Conservation (phyloP, 2,329 filamentous ascomycete genomes). For the Hypoxylon rubiginosum region DNA sequence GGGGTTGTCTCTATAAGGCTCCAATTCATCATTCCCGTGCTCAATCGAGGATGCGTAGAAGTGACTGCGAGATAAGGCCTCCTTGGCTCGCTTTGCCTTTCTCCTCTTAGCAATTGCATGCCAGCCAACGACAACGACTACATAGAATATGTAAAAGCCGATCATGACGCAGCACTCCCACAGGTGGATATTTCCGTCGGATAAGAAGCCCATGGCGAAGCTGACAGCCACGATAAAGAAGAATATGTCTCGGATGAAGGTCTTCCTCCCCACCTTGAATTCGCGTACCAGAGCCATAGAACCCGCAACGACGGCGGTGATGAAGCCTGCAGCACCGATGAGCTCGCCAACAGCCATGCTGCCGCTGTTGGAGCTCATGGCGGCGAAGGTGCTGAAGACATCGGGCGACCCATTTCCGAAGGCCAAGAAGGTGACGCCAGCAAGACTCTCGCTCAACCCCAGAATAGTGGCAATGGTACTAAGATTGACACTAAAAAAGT, state of each 20-base stretch:
- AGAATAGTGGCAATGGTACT: slow-evolving; percentile 91
- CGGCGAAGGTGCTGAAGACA: slow-evolving; percentile 98
- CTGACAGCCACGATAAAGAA: slow-evolving; percentile 91
- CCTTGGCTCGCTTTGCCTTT: slow-evolving; percentile 71
- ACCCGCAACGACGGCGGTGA: slow-evolving; percentile 94
- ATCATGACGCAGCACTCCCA: slow-evolving; percentile 97
- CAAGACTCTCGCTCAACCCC: slow-evolving; percentile 94
- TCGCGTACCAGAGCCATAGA: slow-evolving; percentile 98
- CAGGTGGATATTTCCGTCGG: slow-evolving; percentile 83
- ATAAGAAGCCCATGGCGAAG: slow-evolving; percentile 89
- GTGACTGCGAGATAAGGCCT: slow-evolving; percentile 80
- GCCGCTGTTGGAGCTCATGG: slow-evolving; percentile 97
- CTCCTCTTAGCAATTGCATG: slow-evolving; percentile 84
- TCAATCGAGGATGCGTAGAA: slow-evolving; percentile 70
- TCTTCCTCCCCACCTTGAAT: slow-evolving; percentile 89
- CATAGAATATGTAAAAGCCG: slow-evolving; percentile 90
- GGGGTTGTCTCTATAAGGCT: slow-evolving; percentile 75
- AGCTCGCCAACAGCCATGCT: slow-evolving; percentile 96
- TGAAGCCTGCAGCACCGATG: slow-evolving; percentile 94
- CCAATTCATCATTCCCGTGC: slow-evolving; percentile 66
- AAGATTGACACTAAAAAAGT: slow-evolving; percentile 98
- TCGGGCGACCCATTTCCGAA: slow-evolving; percentile 98
- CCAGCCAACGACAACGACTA: slow-evolving; percentile 88
- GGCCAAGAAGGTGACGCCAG: slow-evolving; percentile 94
- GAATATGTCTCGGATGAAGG: slow-evolving; percentile 89